Evolutionary conservation across 1,284 basidiomycete genomes (phyloP).

Genomic region (Malassezia brasiliensis): DNA sequence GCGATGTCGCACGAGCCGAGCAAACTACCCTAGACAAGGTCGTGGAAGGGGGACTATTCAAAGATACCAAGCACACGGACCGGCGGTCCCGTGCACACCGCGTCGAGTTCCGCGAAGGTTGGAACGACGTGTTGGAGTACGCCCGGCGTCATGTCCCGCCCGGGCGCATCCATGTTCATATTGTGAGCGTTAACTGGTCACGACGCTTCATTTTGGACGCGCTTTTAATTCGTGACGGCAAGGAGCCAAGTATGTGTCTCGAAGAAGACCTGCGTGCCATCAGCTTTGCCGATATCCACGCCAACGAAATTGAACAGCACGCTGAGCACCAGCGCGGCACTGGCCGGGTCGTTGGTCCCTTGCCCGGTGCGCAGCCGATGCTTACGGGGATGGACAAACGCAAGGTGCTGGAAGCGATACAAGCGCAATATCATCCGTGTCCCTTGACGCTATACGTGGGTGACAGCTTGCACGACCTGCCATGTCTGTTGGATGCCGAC

Average conservation of each 20-base stretch:
- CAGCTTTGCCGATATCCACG: neutral
- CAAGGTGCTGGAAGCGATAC: slow-evolving; percentile 12
- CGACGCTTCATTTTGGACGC: slow-evolving; percentile 27
- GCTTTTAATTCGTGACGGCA: neutral
- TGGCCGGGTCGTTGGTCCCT: slow-evolving; percentile 21
- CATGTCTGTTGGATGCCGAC: slow-evolving; percentile 28
- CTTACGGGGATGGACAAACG: slow-evolving; percentile 33
- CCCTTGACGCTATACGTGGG: slow-evolving; percentile 30
- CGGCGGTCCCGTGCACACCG: slow-evolving; percentile 12
- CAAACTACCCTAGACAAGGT: slow-evolving; percentile 21
- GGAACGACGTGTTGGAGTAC: slow-evolving; percentile 20
- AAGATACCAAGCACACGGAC: slow-evolving; percentile 6
- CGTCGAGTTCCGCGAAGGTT: slow-evolving; percentile 24
- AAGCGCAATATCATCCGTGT: neutral
- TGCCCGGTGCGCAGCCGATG: slow-evolving; percentile 19
- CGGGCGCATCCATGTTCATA: slow-evolving; percentile 9
- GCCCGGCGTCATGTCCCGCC: slow-evolving; percentile 1
- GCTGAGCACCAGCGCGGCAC: slow-evolving; percentile 14
- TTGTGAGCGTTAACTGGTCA: slow-evolving; percentile 44
- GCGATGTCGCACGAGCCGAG: slow-evolving; percentile 25
- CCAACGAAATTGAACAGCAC: slow-evolving; percentile 34
- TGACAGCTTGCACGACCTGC: slow-evolving; percentile 39
- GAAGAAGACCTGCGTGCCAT: neutral
- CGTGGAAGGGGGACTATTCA: slow-evolving; percentile 28
- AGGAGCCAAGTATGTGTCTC: neutral